Base-by-base conservation (phyloP, 257 asterid species). In the Eucommia ulmoides region DNA sequence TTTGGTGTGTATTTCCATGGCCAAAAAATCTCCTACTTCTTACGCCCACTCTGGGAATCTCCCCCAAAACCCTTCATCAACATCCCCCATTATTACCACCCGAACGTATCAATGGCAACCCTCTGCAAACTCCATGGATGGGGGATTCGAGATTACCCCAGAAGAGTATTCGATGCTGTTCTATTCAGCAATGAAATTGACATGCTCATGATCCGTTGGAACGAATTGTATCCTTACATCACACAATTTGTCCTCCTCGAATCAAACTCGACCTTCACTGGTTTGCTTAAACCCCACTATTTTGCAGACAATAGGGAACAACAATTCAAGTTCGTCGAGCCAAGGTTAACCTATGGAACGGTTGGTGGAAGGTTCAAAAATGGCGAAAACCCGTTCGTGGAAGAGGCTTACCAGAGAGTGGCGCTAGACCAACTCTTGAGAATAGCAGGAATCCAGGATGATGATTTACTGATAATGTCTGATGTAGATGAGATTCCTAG, bases 71-170 rank as follows among this genome's bases (percentile, higher is more conserved):
- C 88, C 8, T 78, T 78, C 44, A 53, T 62, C 42, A 62, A 50
- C 44, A 35, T 82, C 26, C 68, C 80, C 17, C 87, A 82, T 55
- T 82, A 82, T 53, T 73, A 82, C 25, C 73, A 73, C 11, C 78
- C 73, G 41, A 75, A 82, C 17, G 84, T 66, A 17, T 54, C 93
- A 0, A 75, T 75, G 84, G 72, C 67, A 59, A 71, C 60, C n/a
- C 88, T 82, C 7, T 82, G 93, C 73, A 66, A 38, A 59, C 88
- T 78, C 20, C 93, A 82, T 3, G 93, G 88, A 0, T 81, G 93
- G 88, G 66, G 66, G 11, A 49, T 69, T 18, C 88, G 93, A 1
- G 84, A 75, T 47, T 78, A 58, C 61, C 93, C 93, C 2, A 65
- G 93, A 50, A 81, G 84, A 0, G 87, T 81, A 1, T 81, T 62